Conservation (phyloP, 2,329 filamentous ascomycete species). For the Colletotrichum simmondsii region DNA sequence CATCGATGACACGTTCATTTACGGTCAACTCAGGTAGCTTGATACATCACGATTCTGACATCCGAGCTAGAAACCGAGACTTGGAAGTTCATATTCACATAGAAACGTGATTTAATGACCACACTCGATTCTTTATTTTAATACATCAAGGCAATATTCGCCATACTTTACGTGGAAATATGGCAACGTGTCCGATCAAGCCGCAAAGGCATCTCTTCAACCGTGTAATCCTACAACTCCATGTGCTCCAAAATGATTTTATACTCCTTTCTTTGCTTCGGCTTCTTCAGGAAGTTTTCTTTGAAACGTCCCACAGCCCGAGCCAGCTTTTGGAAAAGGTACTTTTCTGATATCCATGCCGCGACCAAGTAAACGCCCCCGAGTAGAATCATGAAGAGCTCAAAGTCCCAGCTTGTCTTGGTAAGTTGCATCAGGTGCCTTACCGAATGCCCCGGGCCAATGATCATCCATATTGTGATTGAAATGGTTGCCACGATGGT, state of each 20-base stretch:
- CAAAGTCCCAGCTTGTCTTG: slow-evolving; percentile 77
- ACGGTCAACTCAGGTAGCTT: background rate
- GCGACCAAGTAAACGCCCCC: slow-evolving; percentile 75
- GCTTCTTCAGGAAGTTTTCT: slow-evolving; percentile 64
- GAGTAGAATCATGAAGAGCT: slow-evolving; percentile 76
- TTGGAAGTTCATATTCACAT: background rate
- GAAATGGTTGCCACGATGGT: slow-evolving; percentile 77
- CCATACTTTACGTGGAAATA: background rate
- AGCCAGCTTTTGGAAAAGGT: slow-evolving; percentile 76
- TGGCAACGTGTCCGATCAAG: background rate
- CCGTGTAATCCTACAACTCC: slow-evolving; percentile 39
- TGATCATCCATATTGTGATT: slow-evolving; percentile 83
- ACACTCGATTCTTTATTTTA: background rate
- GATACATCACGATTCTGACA: background rate
- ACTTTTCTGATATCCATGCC: slow-evolving; percentile 78
- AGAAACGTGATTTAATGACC: too few relatives aligned
- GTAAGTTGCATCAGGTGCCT: slow-evolving; percentile 87
- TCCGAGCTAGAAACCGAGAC: background rate
- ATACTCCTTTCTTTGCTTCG: slow-evolving; percentile 88
- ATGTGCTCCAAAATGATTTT: slow-evolving; percentile 82
- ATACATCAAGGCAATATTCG: background rate
- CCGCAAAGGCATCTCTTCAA: background rate
- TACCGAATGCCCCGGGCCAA: slow-evolving; percentile 77
- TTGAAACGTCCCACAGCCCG: slow-evolving; percentile 73
- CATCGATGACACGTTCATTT: slow-evolving; percentile 33